Conservation (phyloP, 306 rosid species). For the Medicago truncatula region MtrunA17r5.0-ANR NC_053043.1:42105501-42106000, state of each 20-base stretch:
- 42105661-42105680: slow-evolving; percentile 91
- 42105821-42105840: slow-evolving; percentile 79
- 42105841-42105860: slow-evolving; percentile 97
- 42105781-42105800: slow-evolving; percentile 96
- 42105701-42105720: slow-evolving; percentile 96
- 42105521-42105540: slow-evolving; percentile 89
- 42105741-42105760: slow-evolving; percentile 83
- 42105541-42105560: slow-evolving; percentile 92
- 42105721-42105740: slow-evolving; percentile 93
- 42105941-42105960: slow-evolving; percentile 86
- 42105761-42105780: slow-evolving; percentile 81
- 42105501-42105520: slow-evolving; percentile 96
- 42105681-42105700: slow-evolving; percentile 63
- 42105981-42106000: slow-evolving; percentile 93
- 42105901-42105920: slow-evolving; percentile 95
- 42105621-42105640: slow-evolving; percentile 71
- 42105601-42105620: slow-evolving; percentile 90
- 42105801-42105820: slow-evolving; percentile 77
- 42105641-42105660: slow-evolving; percentile 89
- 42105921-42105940: slow-evolving; percentile 95
- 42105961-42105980: slow-evolving; percentile 99
- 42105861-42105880: slow-evolving; percentile 93
- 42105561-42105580: slow-evolving; percentile 92
- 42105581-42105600: slow-evolving; percentile 89
- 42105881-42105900: slow-evolving; percentile 97